Percentiles rank a stretch among this genome's conserved stretches.
Evolutionary conservation across 805 yeast species (phyloP).

Genomic region (Zygosaccharomyces siamensis): DNA sequence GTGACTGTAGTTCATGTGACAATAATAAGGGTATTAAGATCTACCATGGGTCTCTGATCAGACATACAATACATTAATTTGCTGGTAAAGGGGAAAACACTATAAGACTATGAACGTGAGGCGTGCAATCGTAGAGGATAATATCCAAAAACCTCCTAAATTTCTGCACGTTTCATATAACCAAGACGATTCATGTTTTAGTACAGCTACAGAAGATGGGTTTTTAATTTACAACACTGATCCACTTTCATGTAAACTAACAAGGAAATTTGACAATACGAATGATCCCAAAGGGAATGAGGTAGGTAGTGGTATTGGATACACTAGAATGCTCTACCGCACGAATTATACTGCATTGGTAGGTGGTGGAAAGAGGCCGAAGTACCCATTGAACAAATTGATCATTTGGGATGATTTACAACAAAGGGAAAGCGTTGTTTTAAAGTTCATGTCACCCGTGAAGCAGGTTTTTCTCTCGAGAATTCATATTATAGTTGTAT

Average conservation of each 20-base stretch:
- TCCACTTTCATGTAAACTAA: conserved; percentile 49
- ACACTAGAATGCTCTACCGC: conserved; percentile 76
- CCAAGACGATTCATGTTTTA: conserved; percentile 88
- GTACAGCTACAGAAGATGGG: conserved; percentile 75
- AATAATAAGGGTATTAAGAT: not conserved
- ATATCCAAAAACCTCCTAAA: conserved; percentile 24
- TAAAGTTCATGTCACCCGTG: conserved; percentile 76
- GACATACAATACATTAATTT: not conserved
- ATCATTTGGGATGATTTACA: conserved; percentile 91
- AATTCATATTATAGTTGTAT: conserved; percentile 66
- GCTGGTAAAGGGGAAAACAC: not conserved
- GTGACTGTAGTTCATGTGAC: not conserved
- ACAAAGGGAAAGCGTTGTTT: conserved; percentile 60
- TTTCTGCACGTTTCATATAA: conserved; percentile 67
- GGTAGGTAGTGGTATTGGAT: conserved; percentile 62
- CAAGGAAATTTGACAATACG: conserved; percentile 18
- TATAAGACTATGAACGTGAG: conserved; percentile 16
- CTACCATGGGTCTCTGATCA: not conserved
- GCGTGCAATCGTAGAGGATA: conserved; percentile 14
- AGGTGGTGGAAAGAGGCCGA: conserved; percentile 83
- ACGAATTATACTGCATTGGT: conserved; percentile 87
- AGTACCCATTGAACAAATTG: conserved; percentile 71
- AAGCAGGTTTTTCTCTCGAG: conserved; percentile 71
- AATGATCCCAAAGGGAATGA: conserved; percentile 64
- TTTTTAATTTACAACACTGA: conserved; percentile 82